Evolutionary conservation across 2,329 filamentous ascomycete genomes (phyloP), one percentile per base, ranked within the genome.

Genomic region (Fusarium sulawesiense): DNA sequence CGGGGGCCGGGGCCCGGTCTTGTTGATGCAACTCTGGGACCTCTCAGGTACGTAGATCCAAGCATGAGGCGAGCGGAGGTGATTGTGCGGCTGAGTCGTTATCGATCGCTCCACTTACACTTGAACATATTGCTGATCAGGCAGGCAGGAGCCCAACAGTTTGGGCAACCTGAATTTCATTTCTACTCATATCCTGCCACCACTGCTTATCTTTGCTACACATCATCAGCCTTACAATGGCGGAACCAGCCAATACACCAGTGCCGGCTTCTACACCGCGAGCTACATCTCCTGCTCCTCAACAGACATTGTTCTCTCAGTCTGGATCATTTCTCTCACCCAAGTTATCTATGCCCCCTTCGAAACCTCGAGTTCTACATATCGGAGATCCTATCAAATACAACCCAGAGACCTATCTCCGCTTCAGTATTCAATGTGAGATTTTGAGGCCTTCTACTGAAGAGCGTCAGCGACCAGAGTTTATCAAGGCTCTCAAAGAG

Each of bases 321-420:
- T 55, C 72, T 50, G 61, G 73, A 8, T 71, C 75, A 63, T 62
- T 78, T 60, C 72, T 76, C 25, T 70, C 75, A 54, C 57, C 70
- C 62, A 66, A 73, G 56, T 49, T 76, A 48, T 56, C 76, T 41
- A 64, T 74, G 50, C 58, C 75, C 1, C 44, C 72, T 5, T 68
- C 72, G 18, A 84, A 78, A 64, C 83, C 80, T 46, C 86, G 90
- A 68, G 90, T 96, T 64, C 87, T 97, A 71, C 91, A 90, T 81
- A 89, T 93, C 79, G 93, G 93, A 68, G 92, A 94, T 75, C 81
- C 83, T 11, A 78, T 86, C 61, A 81, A 80, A 67, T 86, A 85
- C 77, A 86, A 87, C 68, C 81, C 79, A 1, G 76, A 79, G 3
- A 84, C 83, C 1, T 86, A 85, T 71, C 77, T 77, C 32, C 77